These are phyloP conservation scores for Malus hybrid DNA, from an alignment of 331 rosid genomes.

Conservation along the genomic window DNA sequence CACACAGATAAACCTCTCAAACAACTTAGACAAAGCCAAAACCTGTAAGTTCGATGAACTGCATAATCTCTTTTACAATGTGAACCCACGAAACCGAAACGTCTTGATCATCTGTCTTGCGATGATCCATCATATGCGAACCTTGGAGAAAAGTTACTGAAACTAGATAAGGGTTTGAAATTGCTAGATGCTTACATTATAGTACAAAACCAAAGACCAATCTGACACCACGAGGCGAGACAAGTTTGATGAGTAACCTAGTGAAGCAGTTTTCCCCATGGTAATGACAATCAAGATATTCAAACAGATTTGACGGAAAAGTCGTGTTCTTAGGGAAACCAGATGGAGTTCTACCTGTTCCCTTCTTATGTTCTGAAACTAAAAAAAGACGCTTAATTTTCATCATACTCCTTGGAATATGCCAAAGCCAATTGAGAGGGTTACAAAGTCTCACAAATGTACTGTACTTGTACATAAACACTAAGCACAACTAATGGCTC, in stretches of 20 bases:
- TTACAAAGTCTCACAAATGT: neutral
- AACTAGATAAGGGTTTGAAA: neutral
- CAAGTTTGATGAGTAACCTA: neutral
- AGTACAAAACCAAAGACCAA: neutral
- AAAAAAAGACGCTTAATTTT: neutral
- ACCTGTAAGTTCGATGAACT: neutral
- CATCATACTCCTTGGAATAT: neutral
- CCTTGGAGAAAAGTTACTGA: neutral
- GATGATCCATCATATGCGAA: neutral
- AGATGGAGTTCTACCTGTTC: neutral
- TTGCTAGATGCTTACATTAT: too few species aligned
- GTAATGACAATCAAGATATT: neutral
- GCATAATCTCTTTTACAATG: neutral
- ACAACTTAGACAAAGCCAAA: neutral
- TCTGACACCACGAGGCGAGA: neutral
- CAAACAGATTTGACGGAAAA: neutral
- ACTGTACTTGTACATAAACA: neutral
- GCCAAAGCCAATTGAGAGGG: neutral
- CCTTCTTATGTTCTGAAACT: neutral
- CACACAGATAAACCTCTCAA: neutral
- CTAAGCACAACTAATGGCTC: neutral
- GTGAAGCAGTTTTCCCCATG: neutral
- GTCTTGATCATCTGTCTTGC: neutral
- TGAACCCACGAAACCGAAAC: neutral
- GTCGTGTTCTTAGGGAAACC: neutral